phyloP scores from a whole-genome alignment of 306 rosid genomes.

The Prunus padus region DNA sequence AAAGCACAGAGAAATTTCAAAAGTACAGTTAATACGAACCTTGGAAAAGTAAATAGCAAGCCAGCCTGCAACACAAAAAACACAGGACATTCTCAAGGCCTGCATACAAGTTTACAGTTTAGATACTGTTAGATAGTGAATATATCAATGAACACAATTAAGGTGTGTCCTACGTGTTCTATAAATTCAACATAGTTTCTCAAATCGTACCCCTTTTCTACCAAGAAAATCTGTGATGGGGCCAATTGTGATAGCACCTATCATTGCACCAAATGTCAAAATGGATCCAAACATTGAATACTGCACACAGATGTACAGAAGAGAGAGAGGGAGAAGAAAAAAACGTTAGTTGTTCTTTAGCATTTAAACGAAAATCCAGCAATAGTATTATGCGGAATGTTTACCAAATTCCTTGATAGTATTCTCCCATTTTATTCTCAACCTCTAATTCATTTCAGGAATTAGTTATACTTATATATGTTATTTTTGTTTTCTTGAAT shows the following conservation, averaged over 20 bases:
- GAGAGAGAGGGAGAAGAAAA: not conserved
- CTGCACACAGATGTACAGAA: slow-evolving; percentile 35
- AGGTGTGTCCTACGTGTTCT: not conserved
- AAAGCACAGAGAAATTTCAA: slow-evolving; percentile 3
- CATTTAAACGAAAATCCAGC: not conserved
- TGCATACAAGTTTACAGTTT: slow-evolving; percentile 35
- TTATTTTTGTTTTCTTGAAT: not conserved
- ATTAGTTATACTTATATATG: too few species aligned
- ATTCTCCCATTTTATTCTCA: not conserved
- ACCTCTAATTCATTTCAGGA: too few species aligned
- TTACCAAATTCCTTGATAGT: not conserved
- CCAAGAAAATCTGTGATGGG: slow-evolving; percentile 75
- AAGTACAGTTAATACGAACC: slow-evolving; percentile 41
- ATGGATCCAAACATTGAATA: slow-evolving; percentile 89
- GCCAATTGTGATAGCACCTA: slow-evolving; percentile 89
- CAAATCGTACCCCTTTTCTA: slow-evolving; percentile 67
- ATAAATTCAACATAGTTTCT: not conserved
- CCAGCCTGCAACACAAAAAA: slow-evolving; percentile 78
- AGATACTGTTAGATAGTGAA: slow-evolving; percentile 2
- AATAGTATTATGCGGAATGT: not conserved
- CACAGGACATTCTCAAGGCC: slow-evolving; percentile 85
- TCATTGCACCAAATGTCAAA: slow-evolving; percentile 92
- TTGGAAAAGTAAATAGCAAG: slow-evolving; percentile 73
- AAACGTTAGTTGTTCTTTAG: not conserved
- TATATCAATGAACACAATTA: not conserved